A percentile compares a stretch with the other conserved stretches of the same genome.
Evolutionary conservation across 139 green algal species (phyloP).

Genomic region (Chlorella sp.): DNA sequence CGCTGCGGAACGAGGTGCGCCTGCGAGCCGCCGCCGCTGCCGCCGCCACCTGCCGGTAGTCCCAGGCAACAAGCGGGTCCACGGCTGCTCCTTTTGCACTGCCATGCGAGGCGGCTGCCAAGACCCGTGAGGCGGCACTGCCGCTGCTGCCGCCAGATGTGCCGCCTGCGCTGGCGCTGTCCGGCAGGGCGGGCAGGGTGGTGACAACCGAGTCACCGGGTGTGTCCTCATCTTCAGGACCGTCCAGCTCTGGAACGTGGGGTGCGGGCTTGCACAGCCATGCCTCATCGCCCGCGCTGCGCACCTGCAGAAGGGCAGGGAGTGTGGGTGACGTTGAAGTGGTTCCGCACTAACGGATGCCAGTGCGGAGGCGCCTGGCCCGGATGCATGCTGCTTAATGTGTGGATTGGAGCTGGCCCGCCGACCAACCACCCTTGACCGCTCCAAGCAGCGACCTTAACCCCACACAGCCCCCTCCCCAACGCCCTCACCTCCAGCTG

Average conservation of each 20-base stretch:
- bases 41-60: slow-evolving; percentile 23
- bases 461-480: no score
- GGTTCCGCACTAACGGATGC: no score
- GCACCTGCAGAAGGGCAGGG: slow-evolving; percentile 58
- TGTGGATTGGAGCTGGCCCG: no score
- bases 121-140: no score
- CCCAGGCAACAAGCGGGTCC: slow-evolving; percentile 34
- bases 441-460: no score
- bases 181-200: background rate
- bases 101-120: background rate
- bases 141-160: background rate
- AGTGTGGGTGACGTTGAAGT: background rate
- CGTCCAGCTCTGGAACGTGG: slow-evolving; percentile 58
- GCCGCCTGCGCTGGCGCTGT: background rate
- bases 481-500: slow-evolving; percentile 64
- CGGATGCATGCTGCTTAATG: no score
- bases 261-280: slow-evolving; percentile 67
- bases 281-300: slow-evolving; percentile 70
- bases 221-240: slow-evolving; percentile 18
- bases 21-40: background rate
- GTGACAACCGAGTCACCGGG: background rate
- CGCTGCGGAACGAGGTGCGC: slow-evolving; percentile 62
- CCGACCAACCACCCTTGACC: no score
- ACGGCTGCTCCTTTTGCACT: background rate
- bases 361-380: no score